Conservation (phyloP, 73 alveolate genomes). For the Uronychia setigera region DNA sequence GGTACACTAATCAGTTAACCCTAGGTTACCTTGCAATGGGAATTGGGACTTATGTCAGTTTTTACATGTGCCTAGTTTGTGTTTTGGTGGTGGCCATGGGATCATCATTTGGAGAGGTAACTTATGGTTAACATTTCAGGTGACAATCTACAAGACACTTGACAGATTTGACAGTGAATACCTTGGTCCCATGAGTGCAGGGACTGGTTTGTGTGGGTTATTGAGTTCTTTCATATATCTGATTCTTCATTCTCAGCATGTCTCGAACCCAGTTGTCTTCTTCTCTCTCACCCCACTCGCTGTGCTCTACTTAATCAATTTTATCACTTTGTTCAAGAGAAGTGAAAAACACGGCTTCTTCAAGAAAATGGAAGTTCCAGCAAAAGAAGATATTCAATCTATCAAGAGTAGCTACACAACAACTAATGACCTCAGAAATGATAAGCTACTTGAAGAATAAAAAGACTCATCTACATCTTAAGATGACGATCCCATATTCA, state of each 20-base stretch:
- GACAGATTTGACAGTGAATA: neutral
- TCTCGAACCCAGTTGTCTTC: constrained; percentile 11
- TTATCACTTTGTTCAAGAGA: neutral
- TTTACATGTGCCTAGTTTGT: constrained; percentile 13
- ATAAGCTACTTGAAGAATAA: neutral
- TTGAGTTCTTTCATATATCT: constrained; percentile 14
- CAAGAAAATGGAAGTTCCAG: neutral
- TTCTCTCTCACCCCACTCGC: constrained; percentile 17
- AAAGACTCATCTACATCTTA: too few species aligned
- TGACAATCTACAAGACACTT: neutral
- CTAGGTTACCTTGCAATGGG: neutral
- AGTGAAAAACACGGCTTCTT: neutral
- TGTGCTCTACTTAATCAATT: constrained; percentile 8
- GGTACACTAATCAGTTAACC: neutral
- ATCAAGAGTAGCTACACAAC: neutral
- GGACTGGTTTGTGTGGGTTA: constrained; percentile 29
- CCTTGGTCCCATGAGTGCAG: constrained; percentile 28
- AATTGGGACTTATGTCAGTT: neutral
- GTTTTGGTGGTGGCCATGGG: constrained; percentile 18
- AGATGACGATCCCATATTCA: too few species aligned
- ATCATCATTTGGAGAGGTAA: constrained; percentile 24
- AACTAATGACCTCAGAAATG: neutral
- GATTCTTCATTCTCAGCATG: neutral
- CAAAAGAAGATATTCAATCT: neutral
- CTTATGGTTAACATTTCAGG: constrained; percentile 11